These are phyloP conservation scores for Euphrasia arctica DNA, from an alignment of 305 asterid genomes.

Conservation along the genomic window DNA sequence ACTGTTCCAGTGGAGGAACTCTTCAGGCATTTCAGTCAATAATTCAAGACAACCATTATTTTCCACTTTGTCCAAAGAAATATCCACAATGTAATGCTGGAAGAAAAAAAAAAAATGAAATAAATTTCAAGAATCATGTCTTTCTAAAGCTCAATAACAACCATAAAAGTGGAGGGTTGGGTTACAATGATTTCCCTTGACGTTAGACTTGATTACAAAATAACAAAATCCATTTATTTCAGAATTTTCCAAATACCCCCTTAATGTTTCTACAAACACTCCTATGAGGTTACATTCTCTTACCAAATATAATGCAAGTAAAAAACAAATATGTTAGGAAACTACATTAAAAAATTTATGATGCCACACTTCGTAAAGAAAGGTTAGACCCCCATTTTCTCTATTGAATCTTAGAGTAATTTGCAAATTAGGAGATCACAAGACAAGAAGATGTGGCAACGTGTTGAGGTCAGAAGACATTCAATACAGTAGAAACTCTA, in stretches of 20 bases:
- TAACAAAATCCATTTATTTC: background rate
- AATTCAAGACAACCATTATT: constrained; percentile 55
- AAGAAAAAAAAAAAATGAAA: constrained; percentile 3
- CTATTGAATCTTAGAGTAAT: too few relatives aligned
- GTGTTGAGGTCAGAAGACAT: too few relatives aligned
- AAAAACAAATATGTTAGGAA: background rate
- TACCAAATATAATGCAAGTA: background rate
- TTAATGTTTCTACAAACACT: background rate
- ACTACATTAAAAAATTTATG: too few relatives aligned
- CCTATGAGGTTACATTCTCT: background rate
- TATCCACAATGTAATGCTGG: constrained; percentile 76
- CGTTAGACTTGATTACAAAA: background rate
- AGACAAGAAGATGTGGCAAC: too few relatives aligned
- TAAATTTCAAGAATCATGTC: background rate
- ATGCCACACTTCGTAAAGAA: too few relatives aligned
- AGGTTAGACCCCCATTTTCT: too few relatives aligned
- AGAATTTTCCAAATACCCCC: background rate
- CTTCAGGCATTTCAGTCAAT: constrained; percentile 62
- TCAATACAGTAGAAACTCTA: too few relatives aligned
- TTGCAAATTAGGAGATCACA: too few relatives aligned
- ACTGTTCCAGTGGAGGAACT: constrained; percentile 67
- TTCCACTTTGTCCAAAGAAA: constrained; percentile 44
- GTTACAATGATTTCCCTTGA: background rate
- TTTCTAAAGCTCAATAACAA: constrained; percentile 6
- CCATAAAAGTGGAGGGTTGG: background rate